These are phyloP conservation scores for Diplosphaera chodatii DNA, from an alignment of 139 green algal species.

Conservation along the genomic window DNA sequence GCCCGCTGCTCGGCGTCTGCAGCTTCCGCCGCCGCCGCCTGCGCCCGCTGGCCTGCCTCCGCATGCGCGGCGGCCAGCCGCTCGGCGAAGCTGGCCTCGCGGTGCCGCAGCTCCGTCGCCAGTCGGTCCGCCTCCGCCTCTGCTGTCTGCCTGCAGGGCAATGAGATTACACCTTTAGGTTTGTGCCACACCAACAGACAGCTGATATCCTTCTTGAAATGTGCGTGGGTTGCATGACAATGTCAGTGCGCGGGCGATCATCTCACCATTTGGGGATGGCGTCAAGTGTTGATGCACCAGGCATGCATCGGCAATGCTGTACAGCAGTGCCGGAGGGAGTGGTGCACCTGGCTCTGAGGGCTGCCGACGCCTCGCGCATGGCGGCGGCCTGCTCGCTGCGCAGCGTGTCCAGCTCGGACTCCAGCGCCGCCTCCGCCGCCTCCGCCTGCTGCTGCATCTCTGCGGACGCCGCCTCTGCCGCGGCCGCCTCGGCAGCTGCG, in stretches of 20 bases:
- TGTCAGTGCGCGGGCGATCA: no score
- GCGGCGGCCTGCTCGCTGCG: background rate
- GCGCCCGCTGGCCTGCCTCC: no score
- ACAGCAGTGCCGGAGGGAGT: no score
- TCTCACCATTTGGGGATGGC: no score
- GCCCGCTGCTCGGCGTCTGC: no score
- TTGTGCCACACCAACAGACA: no score
- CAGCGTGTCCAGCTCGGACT: background rate
- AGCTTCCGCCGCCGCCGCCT: background rate
- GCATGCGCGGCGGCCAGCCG: background rate
- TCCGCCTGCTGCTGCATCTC: background rate
- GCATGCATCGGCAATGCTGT: no score
- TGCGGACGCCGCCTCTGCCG: background rate
- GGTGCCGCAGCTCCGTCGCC: background rate
- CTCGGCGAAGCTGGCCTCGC: background rate
- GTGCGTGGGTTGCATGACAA: no score
- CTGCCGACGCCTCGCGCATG: background rate
- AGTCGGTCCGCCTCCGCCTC: background rate
- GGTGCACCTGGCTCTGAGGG: background rate
- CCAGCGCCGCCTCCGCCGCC: background rate
- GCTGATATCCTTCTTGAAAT: no score
- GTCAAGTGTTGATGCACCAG: no score
- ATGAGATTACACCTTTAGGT: background rate
- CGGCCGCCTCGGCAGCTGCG: background rate
- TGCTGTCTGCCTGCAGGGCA: background rate